phyloP scores from a whole-genome alignment of 768 basidiomycete genomes.

The Lactifluus pinguis region DNA sequence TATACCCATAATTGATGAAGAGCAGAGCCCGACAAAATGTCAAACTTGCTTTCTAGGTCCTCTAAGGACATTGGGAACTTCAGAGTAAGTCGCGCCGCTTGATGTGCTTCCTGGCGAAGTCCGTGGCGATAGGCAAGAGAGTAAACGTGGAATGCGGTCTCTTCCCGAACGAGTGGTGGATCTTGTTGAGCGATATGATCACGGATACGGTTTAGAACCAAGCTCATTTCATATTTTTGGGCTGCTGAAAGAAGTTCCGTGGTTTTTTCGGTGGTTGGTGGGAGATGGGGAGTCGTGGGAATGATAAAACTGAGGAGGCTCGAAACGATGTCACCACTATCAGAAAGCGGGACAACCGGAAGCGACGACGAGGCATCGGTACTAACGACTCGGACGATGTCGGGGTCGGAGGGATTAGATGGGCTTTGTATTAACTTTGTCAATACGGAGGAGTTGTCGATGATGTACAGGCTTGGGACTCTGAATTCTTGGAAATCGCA shows the following conservation, averaged over 20 bases:
- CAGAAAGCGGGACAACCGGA: neutral
- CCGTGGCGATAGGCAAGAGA: neutral
- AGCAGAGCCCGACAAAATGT: neutral
- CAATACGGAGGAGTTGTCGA: constrained; percentile 21
- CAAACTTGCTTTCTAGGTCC: neutral
- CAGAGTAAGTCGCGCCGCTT: constrained; percentile 1
- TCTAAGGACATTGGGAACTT: neutral
- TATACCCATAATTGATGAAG: constrained; percentile 8
- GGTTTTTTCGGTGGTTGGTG: neutral
- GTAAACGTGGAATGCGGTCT: neutral
- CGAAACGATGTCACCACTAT: constrained; percentile 1
- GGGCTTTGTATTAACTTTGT: neutral
- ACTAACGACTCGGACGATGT: neutral
- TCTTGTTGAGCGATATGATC: neutral
- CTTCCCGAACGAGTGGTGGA: constrained; percentile 2
- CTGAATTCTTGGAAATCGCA: constrained; percentile 1
- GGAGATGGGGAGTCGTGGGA: neutral
- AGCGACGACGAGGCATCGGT: neutral
- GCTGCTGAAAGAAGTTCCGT: constrained; percentile 2
- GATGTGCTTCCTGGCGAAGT: constrained; percentile 2
- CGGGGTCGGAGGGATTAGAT: neutral
- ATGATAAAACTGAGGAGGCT: constrained; percentile 11
- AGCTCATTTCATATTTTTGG: constrained; percentile 3
- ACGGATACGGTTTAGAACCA: neutral
- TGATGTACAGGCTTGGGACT: constrained; percentile 4